Evolutionary conservation across 176 grass and related monocot genomes (phyloP).

Genomic region (Panicum miliaceum): DNA sequence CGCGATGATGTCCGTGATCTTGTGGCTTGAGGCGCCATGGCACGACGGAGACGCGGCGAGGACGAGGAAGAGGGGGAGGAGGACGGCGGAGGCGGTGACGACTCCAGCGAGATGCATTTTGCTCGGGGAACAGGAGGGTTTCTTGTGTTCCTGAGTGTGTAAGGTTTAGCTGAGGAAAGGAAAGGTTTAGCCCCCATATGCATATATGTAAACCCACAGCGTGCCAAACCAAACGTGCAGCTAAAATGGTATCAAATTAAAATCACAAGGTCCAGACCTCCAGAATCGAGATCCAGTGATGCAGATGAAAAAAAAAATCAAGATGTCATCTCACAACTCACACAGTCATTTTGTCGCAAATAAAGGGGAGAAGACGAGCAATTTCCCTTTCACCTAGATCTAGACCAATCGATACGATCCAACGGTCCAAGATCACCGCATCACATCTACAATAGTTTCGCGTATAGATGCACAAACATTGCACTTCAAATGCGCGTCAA

Average conservation of each 20-base stretch:
- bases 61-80: conserved; percentile 43
- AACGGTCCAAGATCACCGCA: background rate
- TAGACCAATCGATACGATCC: background rate
- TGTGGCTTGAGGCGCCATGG: conserved; percentile 4
- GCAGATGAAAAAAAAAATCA: too few relatives aligned
- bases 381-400: background rate
- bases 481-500: background rate
- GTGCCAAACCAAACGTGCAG: background rate
- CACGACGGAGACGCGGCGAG: conserved; percentile 16
- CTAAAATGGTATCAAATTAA: background rate
- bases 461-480: background rate
- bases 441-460: background rate
- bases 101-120: conserved; percentile 1
- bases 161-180: background rate
- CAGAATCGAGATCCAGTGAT: background rate
- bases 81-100: background rate
- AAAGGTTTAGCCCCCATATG: background rate
- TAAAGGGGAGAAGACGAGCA: background rate
- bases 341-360: background rate
- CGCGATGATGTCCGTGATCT: conserved; percentile 63
- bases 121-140: background rate
- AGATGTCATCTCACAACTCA: background rate
- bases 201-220: background rate
- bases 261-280: background rate
- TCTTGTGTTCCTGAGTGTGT: background rate